A percentile compares a stretch with the other conserved stretches of the same genome.
These are phyloP conservation scores for Pythium brachiatum DNA, from an alignment of 352 stramenopile genomes.

Conservation along the genomic window DNA sequence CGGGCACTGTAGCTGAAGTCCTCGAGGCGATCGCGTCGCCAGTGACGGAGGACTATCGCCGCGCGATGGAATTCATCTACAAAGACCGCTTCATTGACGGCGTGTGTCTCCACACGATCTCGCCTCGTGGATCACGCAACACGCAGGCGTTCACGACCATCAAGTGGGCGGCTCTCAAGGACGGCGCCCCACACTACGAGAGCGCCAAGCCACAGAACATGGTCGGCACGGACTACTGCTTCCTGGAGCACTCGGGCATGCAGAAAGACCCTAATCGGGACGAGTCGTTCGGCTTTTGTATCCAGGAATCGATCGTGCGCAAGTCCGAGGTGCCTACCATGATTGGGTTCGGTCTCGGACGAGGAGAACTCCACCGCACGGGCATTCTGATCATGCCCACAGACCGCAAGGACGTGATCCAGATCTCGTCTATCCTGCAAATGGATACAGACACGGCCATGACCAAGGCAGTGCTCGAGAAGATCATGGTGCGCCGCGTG, in stretches of 20 bases:
- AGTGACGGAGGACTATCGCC: constrained; percentile 65
- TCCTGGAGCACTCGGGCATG: constrained; percentile 71
- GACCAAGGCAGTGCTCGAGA: constrained; percentile 40
- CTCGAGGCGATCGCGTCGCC: constrained; percentile 62
- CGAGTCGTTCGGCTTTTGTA: constrained; percentile 54
- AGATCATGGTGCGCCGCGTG: constrained; percentile 50
- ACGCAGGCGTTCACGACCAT: constrained; percentile 57
- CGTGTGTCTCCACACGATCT: constrained; percentile 54
- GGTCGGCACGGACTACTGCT: constrained; percentile 69
- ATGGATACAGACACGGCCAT: constrained; percentile 34
- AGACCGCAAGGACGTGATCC: constrained; percentile 52
- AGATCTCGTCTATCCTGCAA: constrained; percentile 65
- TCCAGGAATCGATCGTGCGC: constrained; percentile 65
- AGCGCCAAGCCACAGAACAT: constrained; percentile 28
- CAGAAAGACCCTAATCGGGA: constrained; percentile 20
- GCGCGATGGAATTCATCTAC: constrained; percentile 65
- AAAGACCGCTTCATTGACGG: constrained; percentile 57
- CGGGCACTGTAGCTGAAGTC: constrained; percentile 58
- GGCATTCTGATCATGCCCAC: constrained; percentile 65
- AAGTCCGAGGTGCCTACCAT: constrained; percentile 59
- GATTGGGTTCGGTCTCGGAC: constrained; percentile 46
- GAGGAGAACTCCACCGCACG: constrained; percentile 56
- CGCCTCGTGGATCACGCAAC: constrained; percentile 23
- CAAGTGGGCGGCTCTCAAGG: constrained; percentile 76
- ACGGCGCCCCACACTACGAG: constrained; percentile 22